A percentile compares a stretch with the other conserved stretches of the same genome.
Evolutionary conservation across 2,329 filamentous ascomycete genomes (phyloP).

Genomic region (Fusarium albidum): DNA sequence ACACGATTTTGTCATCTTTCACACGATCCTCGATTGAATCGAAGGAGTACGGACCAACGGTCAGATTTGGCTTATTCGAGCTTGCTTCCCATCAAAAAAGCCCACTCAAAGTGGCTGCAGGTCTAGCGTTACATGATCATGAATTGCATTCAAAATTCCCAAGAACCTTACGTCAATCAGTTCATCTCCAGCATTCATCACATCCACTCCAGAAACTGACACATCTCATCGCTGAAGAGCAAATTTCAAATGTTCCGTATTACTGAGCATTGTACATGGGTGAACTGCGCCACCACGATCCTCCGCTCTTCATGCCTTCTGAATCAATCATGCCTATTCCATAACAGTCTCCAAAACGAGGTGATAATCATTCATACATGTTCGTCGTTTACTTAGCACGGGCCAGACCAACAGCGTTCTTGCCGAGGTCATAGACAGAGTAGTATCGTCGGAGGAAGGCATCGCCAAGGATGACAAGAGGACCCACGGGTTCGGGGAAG

Average conservation of each 20-base stretch:
- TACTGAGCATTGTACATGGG: conserved; percentile 32
- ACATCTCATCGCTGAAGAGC: background rate
- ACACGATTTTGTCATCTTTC: background rate
- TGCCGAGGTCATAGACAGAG: conserved; percentile 95
- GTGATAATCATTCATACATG: conserved; percentile 27
- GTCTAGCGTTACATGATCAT: conserved; percentile 25
- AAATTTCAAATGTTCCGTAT: conserved; percentile 32
- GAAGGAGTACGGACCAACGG: background rate
- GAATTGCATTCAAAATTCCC: conserved; percentile 1
- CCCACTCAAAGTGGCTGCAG: conserved; percentile 24
- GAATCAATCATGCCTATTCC: conserved; percentile 31
- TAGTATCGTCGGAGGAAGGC: conserved; percentile 87
- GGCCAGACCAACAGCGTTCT: conserved; percentile 87
- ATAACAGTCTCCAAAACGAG: conserved; percentile 26
- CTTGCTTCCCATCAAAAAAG: conserved; percentile 1
- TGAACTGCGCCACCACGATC: conserved; percentile 16
- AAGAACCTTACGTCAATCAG: conserved; percentile 1
- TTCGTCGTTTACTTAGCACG: conserved; percentile 70
- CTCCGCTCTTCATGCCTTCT: conserved; percentile 12
- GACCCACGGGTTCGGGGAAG: conserved; percentile 85
- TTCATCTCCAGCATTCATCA: conserved; percentile 5
- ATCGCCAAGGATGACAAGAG: conserved; percentile 93
- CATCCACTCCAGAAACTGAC: background rate
- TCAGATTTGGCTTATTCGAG: background rate
- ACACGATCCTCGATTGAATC: background rate